Evolutionary conservation across 345 rosid genomes (phyloP), one percentile per base, ranked within the genome.

Genomic region (Eucalyptus erythrocorys): DNA sequence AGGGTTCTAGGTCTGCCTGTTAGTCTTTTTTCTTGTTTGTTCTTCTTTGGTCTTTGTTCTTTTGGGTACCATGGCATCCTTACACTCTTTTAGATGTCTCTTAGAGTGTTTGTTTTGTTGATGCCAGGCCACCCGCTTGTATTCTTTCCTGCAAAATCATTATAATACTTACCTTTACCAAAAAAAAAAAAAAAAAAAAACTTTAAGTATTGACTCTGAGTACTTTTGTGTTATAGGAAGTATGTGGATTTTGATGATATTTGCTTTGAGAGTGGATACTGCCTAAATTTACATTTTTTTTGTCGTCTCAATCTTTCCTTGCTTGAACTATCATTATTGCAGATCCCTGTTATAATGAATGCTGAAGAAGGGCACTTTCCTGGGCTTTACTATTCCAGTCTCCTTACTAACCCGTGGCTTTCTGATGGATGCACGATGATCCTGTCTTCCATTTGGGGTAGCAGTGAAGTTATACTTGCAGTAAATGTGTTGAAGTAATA

Each of bases 381-480:
- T 9, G 99, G 99, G 89, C 97, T 98, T 82, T 98, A 97, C 91
- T 88, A 53, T 86, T 92, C 93, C 6, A 50, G 89, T 87, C 87
- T 95, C 85, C 96, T 93, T 79, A 86, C 87, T 64, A 92, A 94
- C 86, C 97, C 98, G 6, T 98, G 99, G 99, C 97, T 98, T 89
- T 95, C 99, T 88, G 98, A 98, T 94, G 96, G 98, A 90, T 89
- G 93, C 90, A 96, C 95, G 49, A 90, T 98, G 93, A 90, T 97
- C 89, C 88, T 98, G 87, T 91, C 97, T 92, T 95, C 99, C 86
- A 55, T 89, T 76, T 98, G 98, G 98, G 87, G 92, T 79, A 96
- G 99, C 93, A 59, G 88, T 90, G 94, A 94, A 94, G 97, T 91
- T 87, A 91, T 97, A 85, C 94, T 96, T 91, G 92, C 94, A 37